Conservation (phyloP, 805 yeast genomes). For the Candida insectorum region DNA sequence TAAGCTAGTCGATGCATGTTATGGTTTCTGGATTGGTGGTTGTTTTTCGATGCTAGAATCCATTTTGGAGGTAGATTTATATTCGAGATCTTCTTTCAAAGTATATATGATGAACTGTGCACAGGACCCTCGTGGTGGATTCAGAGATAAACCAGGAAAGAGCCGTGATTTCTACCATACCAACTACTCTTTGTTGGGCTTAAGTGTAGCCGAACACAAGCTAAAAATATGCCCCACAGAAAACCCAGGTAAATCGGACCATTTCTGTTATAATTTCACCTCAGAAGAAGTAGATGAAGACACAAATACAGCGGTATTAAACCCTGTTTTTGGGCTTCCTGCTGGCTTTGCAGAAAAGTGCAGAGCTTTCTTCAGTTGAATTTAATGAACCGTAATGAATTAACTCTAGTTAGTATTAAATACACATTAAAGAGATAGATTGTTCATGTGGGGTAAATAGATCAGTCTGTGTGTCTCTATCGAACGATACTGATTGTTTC, state of each 20-base stretch:
- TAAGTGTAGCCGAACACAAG: conserved; percentile 54
- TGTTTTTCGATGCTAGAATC: conserved; percentile 61
- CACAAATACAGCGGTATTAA: conserved; percentile 15
- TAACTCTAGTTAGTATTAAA: too few relatives aligned
- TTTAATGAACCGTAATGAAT: too few relatives aligned
- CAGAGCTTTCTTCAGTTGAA: conserved; percentile 11
- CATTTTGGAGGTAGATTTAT: conserved; percentile 26
- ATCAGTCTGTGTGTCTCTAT: too few relatives aligned
- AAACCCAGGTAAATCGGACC: conserved; percentile 1
- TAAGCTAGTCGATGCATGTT: conserved; percentile 94
- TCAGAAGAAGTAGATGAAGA: conserved; percentile 10
- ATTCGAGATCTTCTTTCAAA: conserved; percentile 57
- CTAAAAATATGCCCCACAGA: conserved; percentile 16
- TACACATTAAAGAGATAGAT: too few relatives aligned
- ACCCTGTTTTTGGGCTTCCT: conserved; percentile 30
- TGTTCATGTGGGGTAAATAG: too few relatives aligned
- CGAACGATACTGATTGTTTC: too few relatives aligned
- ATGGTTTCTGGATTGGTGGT: conserved; percentile 94
- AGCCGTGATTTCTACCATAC: conserved; percentile 86
- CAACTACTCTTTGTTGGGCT: conserved; percentile 77
- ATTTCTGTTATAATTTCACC: conserved; percentile 17
- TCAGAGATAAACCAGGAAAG: conserved; percentile 84
- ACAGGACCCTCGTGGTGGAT: conserved; percentile 69
- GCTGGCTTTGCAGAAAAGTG: conserved; percentile 31
- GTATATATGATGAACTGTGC: conserved; percentile 74